Evolutionary conservation across 2,329 filamentous ascomycete genomes (phyloP).

Genomic region (Aspergillus niger): DNA sequence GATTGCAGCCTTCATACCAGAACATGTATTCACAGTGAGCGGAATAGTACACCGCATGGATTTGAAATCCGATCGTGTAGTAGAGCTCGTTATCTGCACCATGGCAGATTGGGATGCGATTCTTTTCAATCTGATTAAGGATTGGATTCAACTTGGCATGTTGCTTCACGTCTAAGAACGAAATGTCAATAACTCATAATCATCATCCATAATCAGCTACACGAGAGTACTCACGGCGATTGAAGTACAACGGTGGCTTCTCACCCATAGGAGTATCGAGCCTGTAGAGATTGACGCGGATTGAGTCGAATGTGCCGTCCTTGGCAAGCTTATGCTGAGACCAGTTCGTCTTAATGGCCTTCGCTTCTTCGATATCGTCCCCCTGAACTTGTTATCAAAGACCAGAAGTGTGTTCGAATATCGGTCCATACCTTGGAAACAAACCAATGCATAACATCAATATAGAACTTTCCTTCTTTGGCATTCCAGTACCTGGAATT

Average conservation of each 20-base stretch:
- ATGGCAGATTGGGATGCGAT: constrained; percentile 5
- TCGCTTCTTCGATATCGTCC: constrained; percentile 20
- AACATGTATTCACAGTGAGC: constrained; percentile 25
- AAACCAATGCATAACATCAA: constrained; percentile 25
- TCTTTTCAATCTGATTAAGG: constrained; percentile 16
- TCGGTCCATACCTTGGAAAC: constrained; percentile 18
- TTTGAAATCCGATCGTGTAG: constrained; percentile 19
- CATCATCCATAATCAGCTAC: neutral
- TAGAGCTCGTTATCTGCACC: constrained; percentile 17
- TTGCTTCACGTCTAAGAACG: constrained; percentile 18
- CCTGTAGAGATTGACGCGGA: constrained; percentile 7
- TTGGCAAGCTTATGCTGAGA: neutral
- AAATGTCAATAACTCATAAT: neutral
- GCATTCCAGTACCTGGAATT: constrained; percentile 17
- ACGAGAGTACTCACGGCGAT: constrained; percentile 14
- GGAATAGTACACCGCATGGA: constrained; percentile 24
- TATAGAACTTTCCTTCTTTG: constrained; percentile 12
- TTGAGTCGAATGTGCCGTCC: neutral
- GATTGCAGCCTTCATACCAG: constrained; percentile 20
- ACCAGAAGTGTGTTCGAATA: neutral
- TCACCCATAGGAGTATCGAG: constrained; percentile 7
- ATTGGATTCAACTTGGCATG: constrained; percentile 20
- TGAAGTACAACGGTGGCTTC: constrained; percentile 12
- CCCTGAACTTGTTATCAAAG: constrained; percentile 12
- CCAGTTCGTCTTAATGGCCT: constrained; percentile 11